Evolutionary conservation across 179 eudicot genomes (phyloP).

Genomic region (Carnegiea gigantea): DNA sequence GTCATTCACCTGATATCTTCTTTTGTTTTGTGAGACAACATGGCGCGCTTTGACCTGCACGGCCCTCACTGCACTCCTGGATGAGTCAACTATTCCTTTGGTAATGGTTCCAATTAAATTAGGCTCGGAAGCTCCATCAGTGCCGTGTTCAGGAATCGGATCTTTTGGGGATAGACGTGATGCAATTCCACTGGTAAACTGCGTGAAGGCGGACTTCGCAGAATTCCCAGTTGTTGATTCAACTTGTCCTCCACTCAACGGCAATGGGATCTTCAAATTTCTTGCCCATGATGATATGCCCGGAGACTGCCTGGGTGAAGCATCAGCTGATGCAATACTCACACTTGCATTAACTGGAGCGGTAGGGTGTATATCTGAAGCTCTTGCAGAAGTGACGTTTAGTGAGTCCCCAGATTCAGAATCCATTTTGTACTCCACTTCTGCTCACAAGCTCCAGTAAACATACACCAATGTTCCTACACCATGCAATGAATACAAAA

Average conservation of each 20-base stretch:
- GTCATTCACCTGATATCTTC: constrained; percentile 87
- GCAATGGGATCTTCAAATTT: constrained; percentile 64
- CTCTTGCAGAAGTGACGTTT: constrained; percentile 27
- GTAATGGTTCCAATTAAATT: constrained; percentile 71
- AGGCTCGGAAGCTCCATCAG: constrained; percentile 63
- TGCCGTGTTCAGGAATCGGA: constrained; percentile 47
- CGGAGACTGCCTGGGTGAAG: constrained; percentile 48
- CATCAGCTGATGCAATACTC: constrained; percentile 38
- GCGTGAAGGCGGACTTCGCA: constrained; percentile 71
- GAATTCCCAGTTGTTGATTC: constrained; percentile 53
- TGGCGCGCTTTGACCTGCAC: constrained; percentile 98
- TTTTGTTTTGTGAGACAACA: constrained; percentile 93
- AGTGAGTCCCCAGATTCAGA: constrained; percentile 45
- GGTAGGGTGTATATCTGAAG: constrained; percentile 40
- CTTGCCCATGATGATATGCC: constrained; percentile 83
- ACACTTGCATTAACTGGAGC: constrained; percentile 35
- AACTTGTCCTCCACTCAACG: constrained; percentile 50
- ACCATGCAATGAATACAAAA: background rate
- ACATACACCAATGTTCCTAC: background rate
- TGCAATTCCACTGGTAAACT: constrained; percentile 67
- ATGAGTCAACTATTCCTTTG: constrained; percentile 86
- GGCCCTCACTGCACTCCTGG: constrained; percentile 91
- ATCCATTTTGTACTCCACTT: constrained; percentile 41
- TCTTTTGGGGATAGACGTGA: constrained; percentile 72
- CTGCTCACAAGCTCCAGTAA: constrained; percentile 29